Evolutionary conservation across 1,284 basidiomycete genomes (phyloP).

Genomic region (Ganoderma meredithae): DNA sequence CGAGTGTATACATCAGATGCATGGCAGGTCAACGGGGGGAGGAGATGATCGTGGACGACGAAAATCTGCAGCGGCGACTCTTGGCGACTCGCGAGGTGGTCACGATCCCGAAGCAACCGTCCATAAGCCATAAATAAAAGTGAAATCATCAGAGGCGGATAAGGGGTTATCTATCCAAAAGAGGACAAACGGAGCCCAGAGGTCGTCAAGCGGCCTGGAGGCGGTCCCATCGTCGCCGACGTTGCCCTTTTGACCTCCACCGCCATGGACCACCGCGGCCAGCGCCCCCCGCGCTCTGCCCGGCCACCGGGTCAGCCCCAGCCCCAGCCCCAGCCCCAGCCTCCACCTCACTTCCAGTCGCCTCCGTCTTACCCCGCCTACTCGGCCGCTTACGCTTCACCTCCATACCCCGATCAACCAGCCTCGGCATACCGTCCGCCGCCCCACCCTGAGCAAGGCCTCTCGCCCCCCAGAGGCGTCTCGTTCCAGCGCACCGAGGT

Average conservation of each 20-base stretch:
- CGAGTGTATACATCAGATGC: conserved; percentile 95
- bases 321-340: conserved; percentile 16
- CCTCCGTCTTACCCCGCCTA: conserved; percentile 29
- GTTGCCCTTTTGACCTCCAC: conserved; percentile 32
- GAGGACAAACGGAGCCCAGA: conserved; percentile 15
- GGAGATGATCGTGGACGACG: conserved; percentile 22
- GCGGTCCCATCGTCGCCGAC: conserved; percentile 31
- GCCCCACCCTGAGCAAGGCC: conserved; percentile 12
- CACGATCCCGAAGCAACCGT: no score
- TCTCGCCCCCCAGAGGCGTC: conserved; percentile 48
- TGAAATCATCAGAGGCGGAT: not conserved
- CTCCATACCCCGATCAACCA: conserved; percentile 39
- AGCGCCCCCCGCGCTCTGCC: conserved; percentile 49
- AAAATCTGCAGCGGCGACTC: conserved; percentile 9
- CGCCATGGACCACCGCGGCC: conserved; percentile 45
- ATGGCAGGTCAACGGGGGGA: conserved; percentile 52
- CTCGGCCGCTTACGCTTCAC: conserved; percentile 33
- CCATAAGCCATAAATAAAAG: not conserved
- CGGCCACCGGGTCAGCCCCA: conserved; percentile 41
- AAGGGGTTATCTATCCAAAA: conserved; percentile 11
- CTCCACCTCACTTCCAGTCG: conserved; percentile 38
- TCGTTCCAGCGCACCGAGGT: conserved; percentile 73
- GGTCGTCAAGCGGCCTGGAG: conserved; percentile 20
- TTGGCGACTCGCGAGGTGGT: no score
- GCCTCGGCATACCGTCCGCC: conserved; percentile 37